Conservation (phyloP, 208 protist species). For the Leishmania turanica region DNA sequence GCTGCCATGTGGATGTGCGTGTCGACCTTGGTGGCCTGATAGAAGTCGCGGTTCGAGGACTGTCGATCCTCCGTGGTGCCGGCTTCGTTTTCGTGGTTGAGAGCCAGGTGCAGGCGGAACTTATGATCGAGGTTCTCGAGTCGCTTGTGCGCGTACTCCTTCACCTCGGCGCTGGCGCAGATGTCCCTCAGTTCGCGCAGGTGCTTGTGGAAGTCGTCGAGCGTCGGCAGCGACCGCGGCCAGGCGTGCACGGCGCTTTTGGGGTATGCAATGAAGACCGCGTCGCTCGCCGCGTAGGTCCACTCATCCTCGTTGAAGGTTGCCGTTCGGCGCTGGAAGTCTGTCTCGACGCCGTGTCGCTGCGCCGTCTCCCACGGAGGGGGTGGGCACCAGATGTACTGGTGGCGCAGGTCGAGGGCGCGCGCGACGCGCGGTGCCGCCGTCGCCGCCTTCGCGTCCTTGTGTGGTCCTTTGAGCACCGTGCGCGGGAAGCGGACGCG, state of each 20-base stretch:
- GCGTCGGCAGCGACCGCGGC: slow-evolving; percentile 81
- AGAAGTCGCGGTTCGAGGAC: slow-evolving; percentile 94
- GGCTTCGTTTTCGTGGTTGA: slow-evolving; percentile 93
- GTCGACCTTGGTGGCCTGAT: slow-evolving; percentile 96
- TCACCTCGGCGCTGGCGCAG: slow-evolving; percentile 77
- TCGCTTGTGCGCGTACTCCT: slow-evolving; percentile 93
- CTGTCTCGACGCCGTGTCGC: slow-evolving; percentile 68
- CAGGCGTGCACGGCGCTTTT: slow-evolving; percentile 79
- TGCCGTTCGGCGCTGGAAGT: slow-evolving; percentile 85
- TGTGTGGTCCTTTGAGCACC: slow-evolving; percentile 71
- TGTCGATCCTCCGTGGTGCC: slow-evolving; percentile 84
- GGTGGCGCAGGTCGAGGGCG: slow-evolving; percentile 72
- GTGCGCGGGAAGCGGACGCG: slow-evolving; percentile 91
- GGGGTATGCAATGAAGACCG: slow-evolving; percentile 87
- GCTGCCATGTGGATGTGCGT: slow-evolving; percentile 97
- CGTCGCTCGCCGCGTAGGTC: slow-evolving; percentile 84
- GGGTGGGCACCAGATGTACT: slow-evolving; percentile 83
- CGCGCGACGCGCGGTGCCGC: slow-evolving; percentile 60
- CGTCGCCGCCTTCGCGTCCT: slow-evolving; percentile 34
- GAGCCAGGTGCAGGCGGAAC: slow-evolving; percentile 92
- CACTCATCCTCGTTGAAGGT: slow-evolving; percentile 92
- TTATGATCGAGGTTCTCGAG: slow-evolving; percentile 93
- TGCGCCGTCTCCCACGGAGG: slow-evolving; percentile 74
- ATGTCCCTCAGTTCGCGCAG: slow-evolving; percentile 76
- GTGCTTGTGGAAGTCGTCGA: slow-evolving; percentile 78